Evolutionary conservation across 1,284 basidiomycete genomes (phyloP).

Genomic region (Papiliotrema nemorosa): DNA sequence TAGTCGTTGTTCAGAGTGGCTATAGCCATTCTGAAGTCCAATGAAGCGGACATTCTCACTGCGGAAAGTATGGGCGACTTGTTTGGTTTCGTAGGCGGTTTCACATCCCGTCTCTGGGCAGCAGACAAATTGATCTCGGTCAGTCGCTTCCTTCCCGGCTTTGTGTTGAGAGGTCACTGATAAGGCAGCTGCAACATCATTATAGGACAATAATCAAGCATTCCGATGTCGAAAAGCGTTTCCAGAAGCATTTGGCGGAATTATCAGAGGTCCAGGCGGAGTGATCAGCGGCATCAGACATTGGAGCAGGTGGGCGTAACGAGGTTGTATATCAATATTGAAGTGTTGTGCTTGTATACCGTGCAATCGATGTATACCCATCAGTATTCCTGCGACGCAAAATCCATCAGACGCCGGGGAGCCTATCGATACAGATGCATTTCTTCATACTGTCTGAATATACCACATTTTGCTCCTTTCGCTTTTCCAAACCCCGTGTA

Average conservation of each 20-base stretch:
- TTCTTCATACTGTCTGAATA: no score
- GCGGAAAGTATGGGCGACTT: constrained; percentile 80
- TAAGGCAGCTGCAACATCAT: constrained; percentile 32
- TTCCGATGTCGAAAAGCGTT: constrained; percentile 64
- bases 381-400: no score
- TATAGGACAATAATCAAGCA: constrained; percentile 51
- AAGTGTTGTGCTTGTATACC: no score
- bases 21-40: constrained; percentile 75
- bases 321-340: no score
- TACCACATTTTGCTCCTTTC: no score
- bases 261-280: not conserved
- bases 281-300: no score
- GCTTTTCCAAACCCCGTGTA: not conserved
- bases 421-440: not conserved
- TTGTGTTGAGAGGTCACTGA: not conserved
- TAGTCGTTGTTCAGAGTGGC: constrained; percentile 74
- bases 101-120: constrained; percentile 88
- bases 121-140: constrained; percentile 85
- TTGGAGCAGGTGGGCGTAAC: no score
- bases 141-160: constrained; percentile 18
- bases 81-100: constrained; percentile 76
- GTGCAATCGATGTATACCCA: no score
- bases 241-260: not conserved
- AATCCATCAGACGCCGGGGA: no score
- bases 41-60: constrained; percentile 74